Evolutionary conservation across 2,329 filamentous ascomycete genomes (phyloP).

Genomic region (Didymella sp.): DNA sequence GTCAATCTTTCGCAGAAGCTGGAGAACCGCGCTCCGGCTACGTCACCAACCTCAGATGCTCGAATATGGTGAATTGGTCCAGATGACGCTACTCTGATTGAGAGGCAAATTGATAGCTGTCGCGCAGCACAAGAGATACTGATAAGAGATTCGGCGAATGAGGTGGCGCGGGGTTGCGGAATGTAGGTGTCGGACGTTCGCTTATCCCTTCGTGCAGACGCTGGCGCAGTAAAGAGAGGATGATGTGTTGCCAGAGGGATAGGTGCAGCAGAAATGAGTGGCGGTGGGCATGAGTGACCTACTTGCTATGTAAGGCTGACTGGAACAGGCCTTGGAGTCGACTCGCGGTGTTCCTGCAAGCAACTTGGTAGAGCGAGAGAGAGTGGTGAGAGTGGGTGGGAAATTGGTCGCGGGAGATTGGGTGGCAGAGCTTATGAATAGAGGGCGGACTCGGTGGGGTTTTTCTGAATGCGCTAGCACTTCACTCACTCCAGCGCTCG

Average conservation of each 20-base stretch:
- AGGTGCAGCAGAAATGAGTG: slow-evolving; percentile 25
- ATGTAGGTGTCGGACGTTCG: slow-evolving; percentile 25
- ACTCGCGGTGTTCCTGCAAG: slow-evolving; percentile 41
- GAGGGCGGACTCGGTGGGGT: slow-evolving; percentile 44
- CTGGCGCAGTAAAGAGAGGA: slow-evolving; percentile 22
- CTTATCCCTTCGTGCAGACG: slow-evolving; percentile 34
- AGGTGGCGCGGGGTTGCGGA: slow-evolving; percentile 38
- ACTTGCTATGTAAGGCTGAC: slow-evolving; percentile 34
- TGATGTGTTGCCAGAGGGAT: slow-evolving; percentile 21
- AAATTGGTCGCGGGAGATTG: slow-evolving; percentile 29
- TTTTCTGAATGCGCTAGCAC: slow-evolving; percentile 46
- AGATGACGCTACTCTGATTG: slow-evolving; percentile 33
- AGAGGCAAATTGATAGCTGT: slow-evolving; percentile 37
- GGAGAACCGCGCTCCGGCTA: slow-evolving; percentile 23
- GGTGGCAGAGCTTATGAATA: slow-evolving; percentile 48
- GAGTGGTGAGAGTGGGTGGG: slow-evolving; percentile 19
- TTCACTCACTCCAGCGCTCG: slow-evolving; percentile 40
- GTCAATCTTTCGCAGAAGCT: slow-evolving; percentile 22
- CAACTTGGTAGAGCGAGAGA: slow-evolving; percentile 37
- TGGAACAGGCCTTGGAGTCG: slow-evolving; percentile 36
- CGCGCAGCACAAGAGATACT: slow-evolving; percentile 29
- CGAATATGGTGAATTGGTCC: slow-evolving; percentile 26
- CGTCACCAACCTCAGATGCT: slow-evolving; percentile 30
- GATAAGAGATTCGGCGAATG: slow-evolving; percentile 48
- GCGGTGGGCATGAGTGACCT: slow-evolving; percentile 34